Conservation (phyloP, 176 grass and related monocot species). For the Bolboschoenus planiculmis region DNA sequence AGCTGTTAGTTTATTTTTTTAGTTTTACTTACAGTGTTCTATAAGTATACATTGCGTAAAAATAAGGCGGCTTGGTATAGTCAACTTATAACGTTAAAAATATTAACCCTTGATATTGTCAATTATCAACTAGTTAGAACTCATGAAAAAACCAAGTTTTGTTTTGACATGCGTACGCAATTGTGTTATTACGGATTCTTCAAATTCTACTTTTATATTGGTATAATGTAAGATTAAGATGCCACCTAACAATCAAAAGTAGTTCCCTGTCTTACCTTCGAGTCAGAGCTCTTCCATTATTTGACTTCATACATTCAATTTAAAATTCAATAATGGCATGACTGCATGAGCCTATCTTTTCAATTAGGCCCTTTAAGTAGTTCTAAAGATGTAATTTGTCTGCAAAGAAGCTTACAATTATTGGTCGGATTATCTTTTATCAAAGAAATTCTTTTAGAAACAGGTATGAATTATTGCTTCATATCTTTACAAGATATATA, state of each 20-base stretch:
- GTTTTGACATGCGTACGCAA: too few species aligned
- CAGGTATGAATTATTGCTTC: background rate
- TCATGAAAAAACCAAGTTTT: too few species aligned
- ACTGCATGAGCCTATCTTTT: background rate
- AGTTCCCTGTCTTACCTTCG: background rate
- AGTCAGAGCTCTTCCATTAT: conserved; percentile 11
- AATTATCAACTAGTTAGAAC: background rate
- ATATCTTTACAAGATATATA: background rate
- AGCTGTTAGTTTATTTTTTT: background rate
- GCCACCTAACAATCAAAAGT: conserved; percentile 23
- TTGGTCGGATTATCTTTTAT: background rate
- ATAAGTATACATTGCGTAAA: background rate
- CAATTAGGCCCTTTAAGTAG: background rate
- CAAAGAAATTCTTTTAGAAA: background rate
- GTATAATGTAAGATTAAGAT: background rate
- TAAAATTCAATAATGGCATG: background rate
- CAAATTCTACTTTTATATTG: background rate
- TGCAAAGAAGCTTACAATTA: background rate
- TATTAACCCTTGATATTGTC: background rate
- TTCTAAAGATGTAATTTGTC: background rate
- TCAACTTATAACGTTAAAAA: background rate
- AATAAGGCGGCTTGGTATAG: background rate
- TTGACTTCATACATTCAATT: background rate
- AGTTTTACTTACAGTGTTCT: background rate
- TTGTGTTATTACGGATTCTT: background rate